These are phyloP conservation scores for Yamadazyma mexicana DNA, from an alignment of 1,139 yeast genomes.

Conservation along the genomic window DNA sequence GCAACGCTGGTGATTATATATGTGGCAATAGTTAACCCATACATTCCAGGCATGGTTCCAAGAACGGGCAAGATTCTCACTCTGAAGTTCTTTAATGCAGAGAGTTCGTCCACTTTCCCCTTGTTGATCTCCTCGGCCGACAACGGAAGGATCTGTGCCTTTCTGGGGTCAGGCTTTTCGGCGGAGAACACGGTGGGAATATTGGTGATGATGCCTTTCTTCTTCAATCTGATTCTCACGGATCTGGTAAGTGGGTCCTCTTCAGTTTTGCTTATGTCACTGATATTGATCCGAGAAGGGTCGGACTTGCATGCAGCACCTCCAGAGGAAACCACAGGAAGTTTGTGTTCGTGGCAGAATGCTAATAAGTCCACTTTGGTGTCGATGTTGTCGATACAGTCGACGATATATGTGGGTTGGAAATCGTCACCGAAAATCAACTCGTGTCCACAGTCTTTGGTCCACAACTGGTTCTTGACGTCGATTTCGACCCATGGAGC, in stretches of 20 bases:
- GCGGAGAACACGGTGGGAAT: slow-evolving; percentile 90
- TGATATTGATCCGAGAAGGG: slow-evolving; percentile 46
- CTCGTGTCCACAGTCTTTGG: slow-evolving; percentile 59
- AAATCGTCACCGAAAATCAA: slow-evolving; percentile 55
- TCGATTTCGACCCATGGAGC: slow-evolving; percentile 94
- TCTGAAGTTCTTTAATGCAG: slow-evolving; percentile 85
- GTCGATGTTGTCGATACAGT: slow-evolving; percentile 93
- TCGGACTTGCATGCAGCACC: slow-evolving; percentile 85
- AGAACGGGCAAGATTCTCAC: slow-evolving; percentile 92
- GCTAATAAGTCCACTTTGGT: slow-evolving; percentile 88
- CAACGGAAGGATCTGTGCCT: slow-evolving; percentile 82
- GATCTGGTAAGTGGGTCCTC: slow-evolving; percentile 93
- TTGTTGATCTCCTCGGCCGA: slow-evolving; percentile 75
- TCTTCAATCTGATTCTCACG: slow-evolving; percentile 79
- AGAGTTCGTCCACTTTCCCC: slow-evolving; percentile 84
- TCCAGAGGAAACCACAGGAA: slow-evolving; percentile 82
- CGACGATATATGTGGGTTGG: slow-evolving; percentile 74
- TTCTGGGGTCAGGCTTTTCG: slow-evolving; percentile 94
- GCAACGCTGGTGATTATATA: slow-evolving; percentile 76
- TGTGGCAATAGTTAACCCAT: slow-evolving; percentile 88
- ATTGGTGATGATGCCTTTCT: slow-evolving; percentile 70
- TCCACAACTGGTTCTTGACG: slow-evolving; percentile 77
- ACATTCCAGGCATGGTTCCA: slow-evolving; percentile 96
- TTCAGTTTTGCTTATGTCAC: slow-evolving; percentile 58
- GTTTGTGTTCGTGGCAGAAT: slow-evolving; percentile 58